These are phyloP conservation scores for Xylaria sp. DNA, from an alignment of 2,329 filamentous ascomycete species.

Conservation along the genomic window DNA sequence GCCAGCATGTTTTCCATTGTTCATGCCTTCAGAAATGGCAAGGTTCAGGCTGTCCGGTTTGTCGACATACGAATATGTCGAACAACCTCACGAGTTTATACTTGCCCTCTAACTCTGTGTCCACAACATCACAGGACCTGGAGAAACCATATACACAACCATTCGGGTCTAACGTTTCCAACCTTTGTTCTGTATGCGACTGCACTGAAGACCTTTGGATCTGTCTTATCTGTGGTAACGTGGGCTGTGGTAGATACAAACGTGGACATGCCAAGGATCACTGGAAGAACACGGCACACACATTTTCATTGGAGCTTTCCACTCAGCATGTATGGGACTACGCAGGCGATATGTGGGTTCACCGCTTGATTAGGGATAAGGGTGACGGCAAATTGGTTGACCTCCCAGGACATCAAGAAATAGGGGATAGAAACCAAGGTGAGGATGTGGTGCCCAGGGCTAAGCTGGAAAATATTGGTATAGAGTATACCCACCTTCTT, in stretches of 20 bases:
- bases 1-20: slow-evolving; percentile 98
- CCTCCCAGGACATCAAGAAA: slow-evolving; percentile 68
- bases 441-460: slow-evolving; percentile 77
- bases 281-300: slow-evolving; percentile 89
- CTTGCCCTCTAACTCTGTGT: slow-evolving; percentile 38
- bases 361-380: slow-evolving; percentile 93
- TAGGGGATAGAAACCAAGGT: slow-evolving; percentile 53
- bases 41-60: slow-evolving; percentile 92
- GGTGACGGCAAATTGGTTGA: slow-evolving; percentile 92
- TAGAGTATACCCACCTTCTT: slow-evolving; percentile 94
- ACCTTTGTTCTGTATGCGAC: slow-evolving; percentile 84
- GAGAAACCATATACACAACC: slow-evolving; percentile 63
- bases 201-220: slow-evolving; percentile 89
- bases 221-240: slow-evolving; percentile 90
- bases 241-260: slow-evolving; percentile 95
- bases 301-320: slow-evolving; percentile 90
- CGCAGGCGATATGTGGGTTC: slow-evolving; percentile 93
- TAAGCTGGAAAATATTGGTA: slow-evolving; percentile 79
- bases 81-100: slow-evolving; percentile 38
- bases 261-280: slow-evolving; percentile 92
- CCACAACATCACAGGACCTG: slow-evolving; percentile 53
- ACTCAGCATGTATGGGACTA: slow-evolving; percentile 99
- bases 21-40: slow-evolving; percentile 97
- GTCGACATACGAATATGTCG: slow-evolving; percentile 78
- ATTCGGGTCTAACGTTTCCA: slow-evolving; percentile 69